Conservation (phyloP, 2,329 filamentous ascomycete genomes). For the Fusarium metavorans region DNA sequence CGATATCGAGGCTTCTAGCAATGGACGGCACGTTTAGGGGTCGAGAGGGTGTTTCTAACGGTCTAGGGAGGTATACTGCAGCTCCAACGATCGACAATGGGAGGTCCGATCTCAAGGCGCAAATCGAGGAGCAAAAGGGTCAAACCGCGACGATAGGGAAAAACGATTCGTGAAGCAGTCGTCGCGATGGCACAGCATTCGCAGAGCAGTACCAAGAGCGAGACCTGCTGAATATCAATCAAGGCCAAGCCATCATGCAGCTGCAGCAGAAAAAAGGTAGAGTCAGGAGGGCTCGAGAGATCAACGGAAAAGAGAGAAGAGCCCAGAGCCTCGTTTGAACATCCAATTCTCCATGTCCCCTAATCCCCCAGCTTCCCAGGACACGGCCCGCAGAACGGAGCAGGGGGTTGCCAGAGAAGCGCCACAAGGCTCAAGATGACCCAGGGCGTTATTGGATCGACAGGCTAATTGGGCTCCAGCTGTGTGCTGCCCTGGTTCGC, state of each 20-base stretch:
- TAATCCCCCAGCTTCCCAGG: constrained; percentile 1
- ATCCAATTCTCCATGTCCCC: not conserved
- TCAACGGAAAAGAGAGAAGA: constrained; percentile 2
- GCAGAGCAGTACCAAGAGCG: constrained; percentile 8
- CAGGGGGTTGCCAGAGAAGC: constrained; percentile 6
- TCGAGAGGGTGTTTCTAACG: not conserved
- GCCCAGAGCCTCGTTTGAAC: constrained; percentile 34
- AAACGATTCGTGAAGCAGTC: not conserved
- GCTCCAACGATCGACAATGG: not conserved
- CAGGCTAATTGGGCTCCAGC: constrained; percentile 22
- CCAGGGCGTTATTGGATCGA: constrained; percentile 33
- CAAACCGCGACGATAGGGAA: not conserved
- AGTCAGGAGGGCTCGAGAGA: not conserved
- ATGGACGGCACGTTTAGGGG: not conserved
- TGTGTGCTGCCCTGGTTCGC: constrained; percentile 1
- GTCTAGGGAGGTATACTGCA: not conserved
- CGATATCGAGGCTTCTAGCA: not conserved
- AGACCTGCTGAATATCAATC: constrained; percentile 4
- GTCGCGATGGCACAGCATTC: not conserved
- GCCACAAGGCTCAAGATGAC: constrained; percentile 24
- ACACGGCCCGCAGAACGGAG: constrained; percentile 11
- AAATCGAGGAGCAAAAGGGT: not conserved
- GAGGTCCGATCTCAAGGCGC: not conserved
- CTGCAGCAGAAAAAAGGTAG: not conserved
- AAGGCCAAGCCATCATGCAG: constrained; percentile 21